Conservation (phyloP, 352 stramenopile genomes). For the Pythium volutum region DNA sequence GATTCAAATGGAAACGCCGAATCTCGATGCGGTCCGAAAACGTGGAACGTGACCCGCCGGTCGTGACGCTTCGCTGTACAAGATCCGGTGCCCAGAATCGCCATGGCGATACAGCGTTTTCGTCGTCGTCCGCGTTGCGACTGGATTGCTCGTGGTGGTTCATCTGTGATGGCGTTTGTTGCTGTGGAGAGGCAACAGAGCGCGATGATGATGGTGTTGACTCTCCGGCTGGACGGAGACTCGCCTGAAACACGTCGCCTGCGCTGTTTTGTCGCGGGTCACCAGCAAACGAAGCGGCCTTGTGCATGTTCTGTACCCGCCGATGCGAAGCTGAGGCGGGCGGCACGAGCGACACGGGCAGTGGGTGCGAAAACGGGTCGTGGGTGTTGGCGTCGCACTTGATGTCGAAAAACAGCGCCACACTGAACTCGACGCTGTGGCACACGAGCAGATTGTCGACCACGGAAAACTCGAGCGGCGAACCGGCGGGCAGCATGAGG, state of each 20-base stretch:
- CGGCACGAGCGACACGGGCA: slow-evolving; percentile 53
- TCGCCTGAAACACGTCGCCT: not conserved
- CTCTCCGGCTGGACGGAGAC: not conserved
- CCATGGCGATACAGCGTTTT: slow-evolving; percentile 46
- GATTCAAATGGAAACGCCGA: slow-evolving; percentile 69
- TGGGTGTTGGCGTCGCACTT: slow-evolving; percentile 48
- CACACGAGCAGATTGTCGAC: slow-evolving; percentile 83
- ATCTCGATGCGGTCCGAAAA: slow-evolving; percentile 37
- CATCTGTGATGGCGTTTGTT: slow-evolving; percentile 24
- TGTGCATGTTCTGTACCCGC: not conserved
- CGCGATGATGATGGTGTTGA: not conserved
- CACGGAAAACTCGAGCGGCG: slow-evolving; percentile 63
- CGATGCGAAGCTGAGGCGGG: slow-evolving; percentile 16
- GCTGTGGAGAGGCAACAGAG: not conserved
- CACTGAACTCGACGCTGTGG: slow-evolving; percentile 78
- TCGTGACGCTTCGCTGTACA: slow-evolving; percentile 43
- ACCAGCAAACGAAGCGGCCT: slow-evolving; percentile 7
- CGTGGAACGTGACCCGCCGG: slow-evolving; percentile 5
- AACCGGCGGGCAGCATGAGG: slow-evolving; percentile 59
- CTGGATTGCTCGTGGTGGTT: slow-evolving; percentile 33
- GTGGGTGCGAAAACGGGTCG: slow-evolving; percentile 68
- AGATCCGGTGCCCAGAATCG: slow-evolving; percentile 63
- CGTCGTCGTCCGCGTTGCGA: not conserved
- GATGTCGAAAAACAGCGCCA: slow-evolving; percentile 80
- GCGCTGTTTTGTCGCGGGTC: not conserved